phyloP scores from a whole-genome alignment of 1,284 basidiomycete species.

The Leccinum fallax region DNA sequence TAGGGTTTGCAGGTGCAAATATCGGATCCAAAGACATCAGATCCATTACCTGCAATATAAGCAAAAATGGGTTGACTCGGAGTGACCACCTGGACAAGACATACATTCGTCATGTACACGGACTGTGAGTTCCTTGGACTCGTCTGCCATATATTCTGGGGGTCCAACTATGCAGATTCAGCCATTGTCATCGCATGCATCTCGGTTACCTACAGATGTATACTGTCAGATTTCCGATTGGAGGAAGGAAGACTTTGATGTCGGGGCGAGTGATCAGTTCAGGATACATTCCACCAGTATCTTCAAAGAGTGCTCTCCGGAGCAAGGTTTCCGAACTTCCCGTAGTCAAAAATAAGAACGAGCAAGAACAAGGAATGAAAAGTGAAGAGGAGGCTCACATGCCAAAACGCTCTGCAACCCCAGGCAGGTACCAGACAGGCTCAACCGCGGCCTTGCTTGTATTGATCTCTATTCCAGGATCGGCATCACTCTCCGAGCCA shows the following conservation, averaged over 20 bases:
- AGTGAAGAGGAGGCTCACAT: slow-evolving; percentile 58
- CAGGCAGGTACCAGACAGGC: slow-evolving; percentile 94
- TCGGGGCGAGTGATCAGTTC: slow-evolving; percentile 95
- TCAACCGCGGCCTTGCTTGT: slow-evolving; percentile 90
- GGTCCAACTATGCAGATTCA: slow-evolving; percentile 64
- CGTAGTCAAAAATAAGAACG: slow-evolving; percentile 2
- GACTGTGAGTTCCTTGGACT: slow-evolving; percentile 85
- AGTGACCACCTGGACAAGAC: slow-evolving; percentile 29
- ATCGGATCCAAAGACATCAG: slow-evolving; percentile 89
- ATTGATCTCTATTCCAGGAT: slow-evolving; percentile 85
- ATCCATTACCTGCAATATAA: slow-evolving; percentile 64
- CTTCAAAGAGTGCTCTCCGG: slow-evolving; percentile 90
- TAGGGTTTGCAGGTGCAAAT: slow-evolving; percentile 97
- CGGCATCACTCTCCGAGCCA: slow-evolving; percentile 55
- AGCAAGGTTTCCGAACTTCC: slow-evolving; percentile 80
- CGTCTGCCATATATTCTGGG: slow-evolving; percentile 77
- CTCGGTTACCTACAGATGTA: slow-evolving; percentile 77
- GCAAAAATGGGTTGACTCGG: not conserved
- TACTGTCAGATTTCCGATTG: slow-evolving; percentile 89
- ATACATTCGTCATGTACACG: slow-evolving; percentile 94
- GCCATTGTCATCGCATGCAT: not conserved
- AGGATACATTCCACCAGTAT: slow-evolving; percentile 95
- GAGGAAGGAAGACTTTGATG: slow-evolving; percentile 94
- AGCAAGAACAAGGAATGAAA: not conserved
- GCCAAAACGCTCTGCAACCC: slow-evolving; percentile 87